A percentile compares a stretch with the other conserved stretches of the same genome.
Conservation (phyloP, 2,329 filamentous ascomycete species). For the Aaosphaeria arxii region DNA sequence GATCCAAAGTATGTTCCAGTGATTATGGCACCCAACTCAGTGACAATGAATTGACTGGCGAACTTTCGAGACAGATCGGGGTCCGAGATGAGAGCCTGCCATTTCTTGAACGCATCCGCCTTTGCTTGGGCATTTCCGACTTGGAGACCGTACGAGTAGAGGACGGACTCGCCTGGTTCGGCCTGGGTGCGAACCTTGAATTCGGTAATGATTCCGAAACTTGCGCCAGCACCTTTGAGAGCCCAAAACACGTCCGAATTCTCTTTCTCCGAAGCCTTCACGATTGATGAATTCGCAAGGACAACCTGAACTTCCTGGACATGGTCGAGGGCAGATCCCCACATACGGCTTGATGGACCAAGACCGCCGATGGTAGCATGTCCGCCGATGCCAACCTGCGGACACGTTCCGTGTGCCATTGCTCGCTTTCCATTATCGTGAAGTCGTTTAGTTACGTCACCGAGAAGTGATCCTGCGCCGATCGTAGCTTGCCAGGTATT, state of each 20-base stretch:
- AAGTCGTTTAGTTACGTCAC: conserved; percentile 34
- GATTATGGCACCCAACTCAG: conserved; percentile 27
- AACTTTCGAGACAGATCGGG: conserved; percentile 31
- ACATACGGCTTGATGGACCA: conserved; percentile 30
- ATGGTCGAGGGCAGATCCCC: conserved; percentile 33
- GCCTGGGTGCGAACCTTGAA: conserved; percentile 37
- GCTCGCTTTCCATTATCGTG: conserved; percentile 38
- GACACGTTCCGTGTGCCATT: conserved; percentile 48
- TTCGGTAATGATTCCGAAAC: conserved; percentile 42
- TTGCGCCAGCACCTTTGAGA: conserved; percentile 40
- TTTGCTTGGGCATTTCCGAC: conserved; percentile 18
- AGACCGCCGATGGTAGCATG: conserved; percentile 37
- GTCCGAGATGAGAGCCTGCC: conserved; percentile 33
- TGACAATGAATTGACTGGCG: conserved; percentile 29
- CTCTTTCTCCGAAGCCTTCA: conserved; percentile 34
- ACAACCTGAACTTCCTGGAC: conserved; percentile 37
- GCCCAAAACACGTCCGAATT: conserved; percentile 44
- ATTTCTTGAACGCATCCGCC: conserved; percentile 32
- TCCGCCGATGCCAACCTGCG: conserved; percentile 35
- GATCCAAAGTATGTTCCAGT: conserved; percentile 34
- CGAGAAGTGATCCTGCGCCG: conserved; percentile 50
- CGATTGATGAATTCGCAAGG: conserved; percentile 37
- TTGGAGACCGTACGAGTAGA: conserved; percentile 32
- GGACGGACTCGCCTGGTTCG: conserved; percentile 27
- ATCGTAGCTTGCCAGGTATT: conserved; percentile 45